Conservation (phyloP, 257 asterid species). For the Datura wrightii region DNA sequence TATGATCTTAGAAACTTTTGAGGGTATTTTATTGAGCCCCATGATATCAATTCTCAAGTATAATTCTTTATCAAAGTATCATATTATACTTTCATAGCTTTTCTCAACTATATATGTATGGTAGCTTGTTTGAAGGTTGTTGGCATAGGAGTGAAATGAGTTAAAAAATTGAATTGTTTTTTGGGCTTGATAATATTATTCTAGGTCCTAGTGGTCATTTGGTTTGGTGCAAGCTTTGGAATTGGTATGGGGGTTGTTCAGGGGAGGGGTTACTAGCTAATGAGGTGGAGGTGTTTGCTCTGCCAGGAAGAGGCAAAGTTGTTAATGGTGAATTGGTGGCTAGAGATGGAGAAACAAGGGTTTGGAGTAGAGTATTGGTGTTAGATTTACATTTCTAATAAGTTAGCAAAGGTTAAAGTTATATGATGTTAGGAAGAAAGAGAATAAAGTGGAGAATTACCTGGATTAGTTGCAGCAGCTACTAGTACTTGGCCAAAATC, state of each 20-base stretch:
- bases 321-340: not conserved
- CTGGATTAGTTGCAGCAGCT: not conserved
- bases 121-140: not conserved
- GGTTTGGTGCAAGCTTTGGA: not conserved
- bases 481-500: not conserved
- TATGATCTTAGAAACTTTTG: no score
- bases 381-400: not conserved
- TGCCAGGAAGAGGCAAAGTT: not conserved
- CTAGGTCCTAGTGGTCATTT: not conserved
- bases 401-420: not conserved
- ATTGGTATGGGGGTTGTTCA: not conserved
- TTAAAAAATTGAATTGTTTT: not conserved
- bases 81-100: not conserved
- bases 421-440: not conserved
- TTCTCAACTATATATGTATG: not conserved
- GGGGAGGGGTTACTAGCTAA: not conserved
- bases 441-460: not conserved
- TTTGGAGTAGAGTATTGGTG: not conserved
- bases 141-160: not conserved
- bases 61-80: not conserved
- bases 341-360: not conserved
- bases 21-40: not conserved
- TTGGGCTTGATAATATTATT: not conserved
- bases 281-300: not conserved
- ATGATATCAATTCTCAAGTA: not conserved